Percentiles rank a stretch among this genome's conserved stretches.
phyloP scores from a whole-genome alignment of 441 rosid species.

The Pelargonium hybrid region DNA sequence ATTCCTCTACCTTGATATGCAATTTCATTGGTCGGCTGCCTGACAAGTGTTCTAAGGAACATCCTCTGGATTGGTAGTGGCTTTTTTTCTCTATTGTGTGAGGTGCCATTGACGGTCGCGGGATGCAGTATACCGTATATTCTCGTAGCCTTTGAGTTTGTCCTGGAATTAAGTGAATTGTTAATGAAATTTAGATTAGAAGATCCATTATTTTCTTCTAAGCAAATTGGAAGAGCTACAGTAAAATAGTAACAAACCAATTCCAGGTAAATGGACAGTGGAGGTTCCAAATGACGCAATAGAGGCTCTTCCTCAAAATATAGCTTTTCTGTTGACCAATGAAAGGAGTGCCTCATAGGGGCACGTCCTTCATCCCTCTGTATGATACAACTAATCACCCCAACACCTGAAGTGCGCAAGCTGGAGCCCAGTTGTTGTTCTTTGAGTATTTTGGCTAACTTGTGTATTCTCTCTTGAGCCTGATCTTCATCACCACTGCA shows the following conservation, averaged over 20 bases:
- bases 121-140: conserved; percentile 67
- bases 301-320: conserved; percentile 87
- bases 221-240: conserved; percentile 4
- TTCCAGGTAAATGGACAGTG: conserved; percentile 89
- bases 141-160: conserved; percentile 78
- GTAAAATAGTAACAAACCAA: conserved; percentile 46
- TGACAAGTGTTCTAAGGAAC: conserved; percentile 94
- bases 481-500: conserved; percentile 99
- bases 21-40: conserved; percentile 68
- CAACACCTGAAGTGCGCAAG: conserved; percentile 73
- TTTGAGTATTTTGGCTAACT: conserved; percentile 90
- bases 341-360: conserved; percentile 97
- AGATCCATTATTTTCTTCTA: background rate
- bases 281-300: conserved; percentile 95
- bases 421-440: conserved; percentile 68
- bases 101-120: conserved; percentile 94
- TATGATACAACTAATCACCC: conserved; percentile 92
- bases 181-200: conserved; percentile 17
- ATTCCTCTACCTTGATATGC: conserved; percentile 51
- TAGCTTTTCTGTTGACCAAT: conserved; percentile 74
- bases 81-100: too few relatives aligned
- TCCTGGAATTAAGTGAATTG: conserved; percentile 43
- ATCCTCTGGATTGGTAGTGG: conserved; percentile 70
- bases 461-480: conserved; percentile 91
- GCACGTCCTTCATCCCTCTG: conserved; percentile 98